phyloP scores from a whole-genome alignment of 192 early-diverging fungal genomes.

The Mortierella alpina region DNA sequence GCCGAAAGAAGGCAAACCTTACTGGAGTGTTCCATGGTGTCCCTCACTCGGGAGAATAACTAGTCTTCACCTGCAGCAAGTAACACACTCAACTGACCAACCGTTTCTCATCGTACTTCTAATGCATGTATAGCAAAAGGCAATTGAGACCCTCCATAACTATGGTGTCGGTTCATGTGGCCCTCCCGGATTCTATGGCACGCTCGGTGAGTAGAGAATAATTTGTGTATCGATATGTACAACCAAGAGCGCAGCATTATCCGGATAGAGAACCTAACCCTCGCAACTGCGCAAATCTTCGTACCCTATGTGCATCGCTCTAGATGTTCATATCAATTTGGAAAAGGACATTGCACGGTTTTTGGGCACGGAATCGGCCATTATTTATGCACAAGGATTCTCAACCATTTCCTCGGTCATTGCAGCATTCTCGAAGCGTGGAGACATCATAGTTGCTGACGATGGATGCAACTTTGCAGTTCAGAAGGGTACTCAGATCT shows the following conservation, averaged over 20 bases:
- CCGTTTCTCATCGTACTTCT: not conserved
- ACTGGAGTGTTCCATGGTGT: too few relatives aligned
- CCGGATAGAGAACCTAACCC: not conserved
- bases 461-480: slow-evolving; percentile 89
- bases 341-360: slow-evolving; percentile 89
- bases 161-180: slow-evolving; percentile 98
- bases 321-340: slow-evolving; percentile 95
- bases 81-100: not conserved
- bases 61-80: too few relatives aligned
- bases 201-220: slow-evolving; percentile 53
- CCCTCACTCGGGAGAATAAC: too few relatives aligned
- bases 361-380: slow-evolving; percentile 84
- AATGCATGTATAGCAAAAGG: slow-evolving; percentile 66
- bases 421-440: slow-evolving; percentile 96
- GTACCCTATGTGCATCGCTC: not conserved
- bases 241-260: not conserved
- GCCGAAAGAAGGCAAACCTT: too few relatives aligned
- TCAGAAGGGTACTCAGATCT: slow-evolving; percentile 90
- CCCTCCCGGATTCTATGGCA: slow-evolving; percentile 95
- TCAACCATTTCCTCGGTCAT: slow-evolving; percentile 92
- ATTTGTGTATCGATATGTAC: not conserved
- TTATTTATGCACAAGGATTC: slow-evolving; percentile 96
- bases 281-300: not conserved
- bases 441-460: slow-evolving; percentile 93
- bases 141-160: slow-evolving; percentile 84